Evolutionary conservation across 2,329 filamentous ascomycete species (phyloP).

Genomic region (Amauroascus niger): DNA sequence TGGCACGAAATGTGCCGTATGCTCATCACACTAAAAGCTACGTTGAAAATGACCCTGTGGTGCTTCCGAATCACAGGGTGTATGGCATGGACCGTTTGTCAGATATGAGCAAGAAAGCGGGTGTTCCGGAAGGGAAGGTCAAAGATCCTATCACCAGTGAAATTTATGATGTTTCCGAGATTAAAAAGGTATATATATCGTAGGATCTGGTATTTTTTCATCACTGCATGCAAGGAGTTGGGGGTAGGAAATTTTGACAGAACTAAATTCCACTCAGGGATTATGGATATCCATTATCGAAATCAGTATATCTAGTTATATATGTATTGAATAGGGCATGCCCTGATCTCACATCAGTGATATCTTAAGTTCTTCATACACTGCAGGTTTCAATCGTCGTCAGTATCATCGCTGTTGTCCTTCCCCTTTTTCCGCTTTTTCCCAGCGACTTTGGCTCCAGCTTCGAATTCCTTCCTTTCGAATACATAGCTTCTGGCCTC

Average conservation of each 20-base stretch:
- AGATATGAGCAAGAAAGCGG: slow-evolving; percentile 66
- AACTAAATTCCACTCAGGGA: not conserved
- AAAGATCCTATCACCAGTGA: slow-evolving; percentile 72
- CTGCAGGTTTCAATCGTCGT: slow-evolving; percentile 21
- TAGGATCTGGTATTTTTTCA: slow-evolving; percentile 31
- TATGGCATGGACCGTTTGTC: slow-evolving; percentile 68
- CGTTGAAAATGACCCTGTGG: slow-evolving; percentile 74
- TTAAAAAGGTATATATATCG: slow-evolving; percentile 88
- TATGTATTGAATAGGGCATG: not conserved
- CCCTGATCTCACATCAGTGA: too few relatives aligned
- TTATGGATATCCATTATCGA: not conserved
- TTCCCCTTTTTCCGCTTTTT: slow-evolving; percentile 14
- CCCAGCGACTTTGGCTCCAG: slow-evolving; percentile 9
- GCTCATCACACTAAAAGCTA: slow-evolving; percentile 91
- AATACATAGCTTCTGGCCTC: slow-evolving; percentile 40
- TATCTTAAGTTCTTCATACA: not conserved
- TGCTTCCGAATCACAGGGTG: slow-evolving; percentile 77
- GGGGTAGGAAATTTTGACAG: not conserved
- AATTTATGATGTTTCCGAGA: slow-evolving; percentile 49
- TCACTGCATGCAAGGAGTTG: not conserved
- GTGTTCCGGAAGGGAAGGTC: slow-evolving; percentile 52
- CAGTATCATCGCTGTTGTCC: slow-evolving; percentile 30
- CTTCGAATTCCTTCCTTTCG: slow-evolving; percentile 33
- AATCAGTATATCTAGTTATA: not conserved
- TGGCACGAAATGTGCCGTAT: slow-evolving; percentile 82